Evolutionary conservation across 345 rosid genomes (phyloP).

Genomic region (Eucalyptus globulus): DNA sequence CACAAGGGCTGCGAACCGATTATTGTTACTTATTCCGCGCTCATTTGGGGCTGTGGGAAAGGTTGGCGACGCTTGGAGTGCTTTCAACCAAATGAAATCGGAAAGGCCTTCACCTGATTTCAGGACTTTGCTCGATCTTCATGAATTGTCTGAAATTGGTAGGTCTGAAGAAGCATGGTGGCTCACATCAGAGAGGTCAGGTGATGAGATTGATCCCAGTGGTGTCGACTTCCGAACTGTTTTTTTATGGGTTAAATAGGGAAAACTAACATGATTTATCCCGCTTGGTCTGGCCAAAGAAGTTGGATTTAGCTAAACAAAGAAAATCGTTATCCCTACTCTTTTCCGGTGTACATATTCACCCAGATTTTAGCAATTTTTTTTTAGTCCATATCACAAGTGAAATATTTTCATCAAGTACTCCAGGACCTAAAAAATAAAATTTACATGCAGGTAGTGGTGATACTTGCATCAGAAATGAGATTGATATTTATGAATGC

Average conservation of each 20-base stretch:
- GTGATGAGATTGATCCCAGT: constrained; percentile 45
- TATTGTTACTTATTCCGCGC: constrained; percentile 53
- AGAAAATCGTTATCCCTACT: constrained; percentile 14
- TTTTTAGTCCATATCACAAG: background rate
- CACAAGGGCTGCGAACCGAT: constrained; percentile 40
- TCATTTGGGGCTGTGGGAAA: constrained; percentile 35
- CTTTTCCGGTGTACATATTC: background rate
- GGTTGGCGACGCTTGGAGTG: constrained; percentile 36
- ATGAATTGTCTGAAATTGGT: constrained; percentile 31
- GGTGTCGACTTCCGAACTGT: constrained; percentile 46
- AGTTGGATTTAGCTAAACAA: constrained; percentile 29
- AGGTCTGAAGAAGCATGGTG: constrained; percentile 53
- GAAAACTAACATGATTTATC: constrained; percentile 56
- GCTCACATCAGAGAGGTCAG: constrained; percentile 46
- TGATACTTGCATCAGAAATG: background rate
- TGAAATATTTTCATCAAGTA: background rate
- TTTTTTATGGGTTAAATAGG: constrained; percentile 48
- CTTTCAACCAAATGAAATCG: constrained; percentile 24
- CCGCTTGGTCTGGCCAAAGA: constrained; percentile 22
- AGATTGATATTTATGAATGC: background rate
- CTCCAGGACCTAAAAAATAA: background rate
- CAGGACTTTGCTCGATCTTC: constrained; percentile 45
- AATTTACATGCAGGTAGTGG: background rate
- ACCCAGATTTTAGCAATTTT: background rate
- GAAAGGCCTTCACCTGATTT: constrained; percentile 59